These are phyloP conservation scores for Penicillium lagena DNA, from an alignment of 495 filamentous ascomycete genomes.

Conservation along the genomic window DNA sequence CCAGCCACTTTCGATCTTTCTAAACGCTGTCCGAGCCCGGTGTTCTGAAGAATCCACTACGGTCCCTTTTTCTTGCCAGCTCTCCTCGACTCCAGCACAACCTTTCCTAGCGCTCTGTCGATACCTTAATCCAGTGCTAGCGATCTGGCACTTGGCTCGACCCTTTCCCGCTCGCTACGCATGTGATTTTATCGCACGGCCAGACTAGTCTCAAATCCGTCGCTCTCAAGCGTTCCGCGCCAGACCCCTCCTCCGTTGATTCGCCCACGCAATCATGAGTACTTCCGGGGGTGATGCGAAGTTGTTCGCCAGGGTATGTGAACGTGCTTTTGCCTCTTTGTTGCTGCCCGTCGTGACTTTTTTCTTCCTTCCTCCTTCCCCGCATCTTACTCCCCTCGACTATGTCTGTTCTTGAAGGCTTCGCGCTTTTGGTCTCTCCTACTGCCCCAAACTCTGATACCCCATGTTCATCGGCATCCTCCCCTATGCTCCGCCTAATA, in stretches of 20 bases:
- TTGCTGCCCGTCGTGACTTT: conserved; percentile 3
- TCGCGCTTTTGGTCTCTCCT: conserved; percentile 1
- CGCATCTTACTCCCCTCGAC: conserved; percentile 7
- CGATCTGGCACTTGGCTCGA: too few relatives aligned
- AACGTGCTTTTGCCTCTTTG: conserved; percentile 2
- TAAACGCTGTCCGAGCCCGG: too few relatives aligned
- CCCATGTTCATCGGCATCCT: conserved; percentile 27
- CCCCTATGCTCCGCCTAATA: conserved; percentile 21
- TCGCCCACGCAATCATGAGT: conserved; percentile 49
- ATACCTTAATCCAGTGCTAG: too few relatives aligned
- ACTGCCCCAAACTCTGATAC: background rate
- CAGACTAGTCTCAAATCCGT: too few relatives aligned
- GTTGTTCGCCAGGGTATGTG: conserved; percentile 96
- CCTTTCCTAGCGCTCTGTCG: too few relatives aligned
- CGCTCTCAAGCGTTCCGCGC: too few relatives aligned
- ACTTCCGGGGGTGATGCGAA: conserved; percentile 86
- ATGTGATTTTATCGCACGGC: conserved; percentile 10
- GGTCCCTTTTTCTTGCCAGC: too few relatives aligned
- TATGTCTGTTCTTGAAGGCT: conserved; percentile 3
- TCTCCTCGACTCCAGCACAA: too few relatives aligned
- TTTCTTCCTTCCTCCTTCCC: conserved; percentile 12
- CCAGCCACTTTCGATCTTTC: too few relatives aligned
- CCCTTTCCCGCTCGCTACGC: background rate
- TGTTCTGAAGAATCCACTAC: too few relatives aligned
- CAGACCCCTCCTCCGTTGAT: conserved; percentile 5